Percentiles rank a stretch among this genome's conserved stretches.
phyloP scores from a whole-genome alignment of 805 yeast genomes.

The Zygoascus flipseniorum region DNA sequence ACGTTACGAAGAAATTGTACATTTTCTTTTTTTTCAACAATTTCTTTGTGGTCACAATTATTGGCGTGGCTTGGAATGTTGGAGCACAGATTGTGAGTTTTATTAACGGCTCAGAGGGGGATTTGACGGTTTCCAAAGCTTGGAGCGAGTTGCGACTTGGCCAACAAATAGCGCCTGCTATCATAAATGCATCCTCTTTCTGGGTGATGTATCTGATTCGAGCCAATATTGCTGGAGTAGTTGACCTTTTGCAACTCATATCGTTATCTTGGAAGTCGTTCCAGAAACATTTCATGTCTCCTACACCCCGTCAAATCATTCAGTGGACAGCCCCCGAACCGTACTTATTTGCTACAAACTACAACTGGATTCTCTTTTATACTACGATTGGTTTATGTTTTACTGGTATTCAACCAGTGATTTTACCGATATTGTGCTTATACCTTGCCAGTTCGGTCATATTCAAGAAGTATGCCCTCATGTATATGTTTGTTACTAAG shows the following conservation, averaged over 20 bases:
- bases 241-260: constrained; percentile 26
- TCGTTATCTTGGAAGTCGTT: constrained; percentile 19
- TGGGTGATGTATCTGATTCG: constrained; percentile 34
- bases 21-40: constrained; percentile 33
- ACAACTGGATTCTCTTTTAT: constrained; percentile 28
- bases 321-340: constrained; percentile 28
- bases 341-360: constrained; percentile 27
- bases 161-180: constrained; percentile 28
- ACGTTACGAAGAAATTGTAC: constrained; percentile 30
- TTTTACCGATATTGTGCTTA: constrained; percentile 25
- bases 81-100: constrained; percentile 24
- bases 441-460: constrained; percentile 15
- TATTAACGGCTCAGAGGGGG: constrained; percentile 2
- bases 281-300: constrained; percentile 18
- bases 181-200: constrained; percentile 31
- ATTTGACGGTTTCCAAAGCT: constrained; percentile 20
- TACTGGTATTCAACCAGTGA: constrained; percentile 32
- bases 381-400: constrained; percentile 30
- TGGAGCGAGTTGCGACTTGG: constrained; percentile 23
- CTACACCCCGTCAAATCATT: constrained; percentile 29
- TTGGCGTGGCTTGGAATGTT: constrained; percentile 32
- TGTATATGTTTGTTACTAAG: constrained; percentile 30
- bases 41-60: constrained; percentile 30
- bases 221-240: constrained; percentile 24
- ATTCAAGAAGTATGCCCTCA: constrained; percentile 27